Evolutionary conservation across 2,329 filamentous ascomycete species (phyloP), one percentile per base, ranked within the genome.

Genomic region (Coniella vitis): DNA sequence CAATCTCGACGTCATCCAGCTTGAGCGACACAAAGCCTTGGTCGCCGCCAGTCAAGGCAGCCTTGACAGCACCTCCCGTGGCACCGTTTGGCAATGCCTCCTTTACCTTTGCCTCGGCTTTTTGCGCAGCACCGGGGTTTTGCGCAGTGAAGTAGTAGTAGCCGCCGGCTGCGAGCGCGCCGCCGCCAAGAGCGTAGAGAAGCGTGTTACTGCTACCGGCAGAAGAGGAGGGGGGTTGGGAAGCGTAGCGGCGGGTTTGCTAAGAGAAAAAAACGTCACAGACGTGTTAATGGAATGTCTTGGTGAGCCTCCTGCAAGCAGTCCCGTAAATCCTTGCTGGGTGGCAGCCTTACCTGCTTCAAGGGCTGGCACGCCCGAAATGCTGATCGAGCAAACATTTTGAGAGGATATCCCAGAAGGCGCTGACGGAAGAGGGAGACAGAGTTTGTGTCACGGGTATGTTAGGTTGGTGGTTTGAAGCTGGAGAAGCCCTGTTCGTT

Each of bases 21-120:
- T 86, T 83, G 58, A 97, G 77, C 54, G 82, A 83, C 55, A 96
- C 67, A 70, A 90, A 97, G 57, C 89, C 90, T 70, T 96, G 90
- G 54, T 95, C 88, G 56, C 88, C 89, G 57, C 91, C 90, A 31
- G 78, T 86, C 67, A 97, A 75, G 38, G 78, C 70, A 65, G 71
- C 70, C 62, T 72, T 70, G 44, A 65, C 63, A 47, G 66, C 66
- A 32, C 64, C 67, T 5, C 25, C 25, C 25, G 25, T 29, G 5
- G 8, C 38, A 9, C 19, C 25, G 37, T 68, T 49, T 21, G 62
- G 60, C 40, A 58, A 40, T 45, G 54, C 44, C 21, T 58, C 58
- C 63, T 73, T 72, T 34, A 69, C 72, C 57, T 76, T 75, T 37
- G 68, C 72, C 60, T 81, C 83, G 22, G 74, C 79, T 63, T 78